Evolutionary conservation across 305 asterid genomes (phyloP), one percentile per base, ranked within the genome.

Genomic region (Withania somnifera): DNA sequence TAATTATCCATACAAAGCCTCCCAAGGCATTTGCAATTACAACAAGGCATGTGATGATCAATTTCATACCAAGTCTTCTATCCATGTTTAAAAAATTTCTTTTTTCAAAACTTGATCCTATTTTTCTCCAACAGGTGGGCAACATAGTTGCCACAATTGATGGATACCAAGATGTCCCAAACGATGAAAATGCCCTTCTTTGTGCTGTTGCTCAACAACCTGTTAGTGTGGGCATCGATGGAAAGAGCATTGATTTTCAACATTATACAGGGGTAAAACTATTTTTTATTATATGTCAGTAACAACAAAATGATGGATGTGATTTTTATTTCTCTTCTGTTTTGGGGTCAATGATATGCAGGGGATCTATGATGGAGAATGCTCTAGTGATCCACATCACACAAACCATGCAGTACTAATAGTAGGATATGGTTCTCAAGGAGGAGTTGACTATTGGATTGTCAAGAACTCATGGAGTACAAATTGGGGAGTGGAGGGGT

Each of bases 191-290:
- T 73, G 68, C 87, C 40, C 32, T 86, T 66, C 77, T 88, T 24
- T 86, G 89, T 81, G 90, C 89, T 78, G 84, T 80, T 71, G 82
- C 53, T 45, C 58, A 88, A 32, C 87, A 88, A 51, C 90, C 88
- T 64, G 67, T 86, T 57, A 83, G 89, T 36, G 87, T 83, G 45
- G 87, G 84, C 60, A 86, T 88, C 0, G 80, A 60, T 8, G 89
- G 84, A 32, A 83, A 88, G 42, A 67, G 87, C 7, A 63, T 32
- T 9, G 89, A 84, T 83, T 84, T 88, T 78, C 90, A 88, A 68
- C 82, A 86, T 2, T 88, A 86, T 52, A 75, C 64, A 2, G 87
- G 85, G 85, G 89, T 86, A 78, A n/a, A n/a, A 40, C 81, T 56
- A 53, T 5, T 17, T 47, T 58, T 5, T 38, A 28, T 22, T 45